Evolutionary conservation across 2,329 filamentous ascomycete genomes (phyloP), one percentile per base, ranked within the genome.

Genomic region (Setomelanomma holmii): DNA sequence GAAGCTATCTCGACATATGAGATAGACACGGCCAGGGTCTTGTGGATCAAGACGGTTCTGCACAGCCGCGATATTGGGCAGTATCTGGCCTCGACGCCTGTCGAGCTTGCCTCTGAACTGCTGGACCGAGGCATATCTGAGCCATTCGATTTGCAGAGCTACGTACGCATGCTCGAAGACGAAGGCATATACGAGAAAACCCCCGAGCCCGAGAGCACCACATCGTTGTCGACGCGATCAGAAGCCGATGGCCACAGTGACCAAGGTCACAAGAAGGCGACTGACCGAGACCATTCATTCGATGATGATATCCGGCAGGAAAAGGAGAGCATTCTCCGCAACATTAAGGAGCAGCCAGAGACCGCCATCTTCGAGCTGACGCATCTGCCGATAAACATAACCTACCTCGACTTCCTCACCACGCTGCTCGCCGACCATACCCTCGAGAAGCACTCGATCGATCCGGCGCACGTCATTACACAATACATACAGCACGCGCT

Each of bases 401-500:
- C 65, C 5, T 71, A 65, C 21, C 70, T 77, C 48, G 74, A 77
- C 35, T 67, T 74, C 48, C 60, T 77, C 40, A 77, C 72, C 38
- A 69, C 62, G n/a, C 61, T 76, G n/a, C 63, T 76, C 45, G 57
- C 64, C 36, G 56, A 66, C 20, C 40, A 44, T 21, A 66, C 61
- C 2, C 64, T 72, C 23, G 53, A 61, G 34, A 35, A 41, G 1
- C 48, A 62, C 17, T 43, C 52, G n/a, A 66, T 75, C 49, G 66
- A 75, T 16, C 53, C 71, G 8, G 44, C 61, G 22, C 58, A 63
- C 42, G 42, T 75, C 38, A 66, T 72, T 19, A 64, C 63, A n/a
- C 63, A 68, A 30, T 77, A 71, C 54, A 66, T 76, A 27, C 73
- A 76, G 40, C 73, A 76, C 53, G 63, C 66, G 14, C 68, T 77